Evolutionary conservation across 2,329 filamentous ascomycete genomes (phyloP), one percentile per base, ranked within the genome.

Genomic region (Alternaria dauci): DNA sequence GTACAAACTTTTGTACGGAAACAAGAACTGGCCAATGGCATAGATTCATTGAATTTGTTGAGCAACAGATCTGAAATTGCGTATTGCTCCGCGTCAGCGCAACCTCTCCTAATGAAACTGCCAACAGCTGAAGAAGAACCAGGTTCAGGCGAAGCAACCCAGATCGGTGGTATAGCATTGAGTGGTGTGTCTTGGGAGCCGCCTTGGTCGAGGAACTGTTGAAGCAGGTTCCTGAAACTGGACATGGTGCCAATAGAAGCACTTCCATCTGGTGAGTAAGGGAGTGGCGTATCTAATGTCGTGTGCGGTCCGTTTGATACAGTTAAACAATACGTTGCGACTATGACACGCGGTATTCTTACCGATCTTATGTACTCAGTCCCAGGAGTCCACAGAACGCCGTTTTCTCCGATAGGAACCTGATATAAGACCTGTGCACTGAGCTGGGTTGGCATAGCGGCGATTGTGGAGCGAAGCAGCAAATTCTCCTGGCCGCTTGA

Each of bases 21-120:
- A 39, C 38, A 39, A 20, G 38, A 9, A 20, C 16, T 4, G 1
- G 38, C 18, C 38, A 39, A 39, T n/a, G 9, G 38, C n/a, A 39
- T 5, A 12, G n/a, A 39, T 39, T 8, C 5, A 1, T 39, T 39
- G 8, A 11, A 20, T 12, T 12, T 18, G 38, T 20, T 39, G 38
- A 12, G n/a, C 8, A 39, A n/a, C 18, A 39, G n/a, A 39, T 39
- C 38, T 7, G 38, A 20, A 3, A 39, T 39, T 2, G 0, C 9
- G 0, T 0, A 39, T 39, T 39, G 38, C n/a, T 39, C 7, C 0
- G 8, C 6, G 8, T 2, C n/a, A 5, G n/a, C n/a, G 0, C 38
- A 39, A 18, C 18, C 8, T n/a, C 2, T 20, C 5, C 18, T 6
- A 1, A 39, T 12, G n/a, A 39, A 39, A 1, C n/a, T 39, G 8